Evolutionary conservation across 75 land plant species (phyloP), one percentile per base, ranked within the genome.

Genomic region (Pinus taeda): DNA sequence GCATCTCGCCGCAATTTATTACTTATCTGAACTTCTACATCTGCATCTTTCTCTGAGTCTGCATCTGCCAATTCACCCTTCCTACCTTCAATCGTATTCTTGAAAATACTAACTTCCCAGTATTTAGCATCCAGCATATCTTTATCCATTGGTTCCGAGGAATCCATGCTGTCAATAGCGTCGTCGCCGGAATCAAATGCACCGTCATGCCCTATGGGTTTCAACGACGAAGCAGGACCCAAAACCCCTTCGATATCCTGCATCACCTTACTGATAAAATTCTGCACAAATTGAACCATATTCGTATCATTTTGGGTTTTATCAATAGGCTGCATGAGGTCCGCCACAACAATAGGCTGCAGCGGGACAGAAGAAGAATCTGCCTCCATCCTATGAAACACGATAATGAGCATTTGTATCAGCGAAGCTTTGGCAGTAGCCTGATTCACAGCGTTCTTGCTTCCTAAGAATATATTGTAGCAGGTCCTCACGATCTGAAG

Each of bases 1-100:
- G 91, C 93, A 80, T 91, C 93, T 53, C 87, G 87, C 76, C 89
- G 82, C 36, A 87, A 76, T 81, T 83, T 87, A 73, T 87, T 89
- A 5, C 36, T 72, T 33, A 56, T 66, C 18, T 42, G 59, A 58
- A 59, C 61, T 15, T 81, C 79, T n/a, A 13, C 78, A 53, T 72
- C 75, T 6, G 15, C 73, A 58, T 66, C 75, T 71, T 79, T 83
- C 69, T 79, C 85, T 6, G 75, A 70, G 59, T 70, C 92, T 15
- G 49, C 79, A 22, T 86, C 58, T 13, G 80, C 60, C 60, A 74
- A 73, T 7, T 83, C 82, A 58, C 66, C 79, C 39, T 80, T 76
- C 36, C 81, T 79, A 37, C 74, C 73, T 20, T 74, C 49, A 70
- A 70, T 60, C 17, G 74, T 75, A 76, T 65, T 71, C n/a, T 76